Base-by-base conservation (phyloP, 2,329 filamentous ascomycete species). In the Cryphonectria radicalis region DNA sequence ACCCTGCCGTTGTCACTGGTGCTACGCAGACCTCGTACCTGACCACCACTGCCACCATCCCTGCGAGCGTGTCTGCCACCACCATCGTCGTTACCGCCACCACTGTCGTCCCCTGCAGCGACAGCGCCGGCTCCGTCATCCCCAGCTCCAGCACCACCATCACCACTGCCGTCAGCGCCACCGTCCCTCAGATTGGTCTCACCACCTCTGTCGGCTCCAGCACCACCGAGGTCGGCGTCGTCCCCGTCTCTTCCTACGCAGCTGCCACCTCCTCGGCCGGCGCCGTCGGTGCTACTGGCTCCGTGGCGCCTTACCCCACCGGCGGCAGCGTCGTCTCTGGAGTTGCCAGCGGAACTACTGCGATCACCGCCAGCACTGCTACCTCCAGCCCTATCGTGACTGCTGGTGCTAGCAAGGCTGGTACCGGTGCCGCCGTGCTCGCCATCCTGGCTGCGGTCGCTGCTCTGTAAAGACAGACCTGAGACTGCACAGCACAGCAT, bases 1-100 rank as follows among this genome's bases (percentile, higher is more conserved):
- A 98, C 88, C 94, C 95, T n/a, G 93, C 87, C 74, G 93, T 98
- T 77, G 89, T 93, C 78, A 97, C 92, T 66, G 90, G 88, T 74
- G 90, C 93, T 76, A 85, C 86, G 55, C 84, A 89, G 79, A 89
- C 89, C 76, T 86, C 86, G 69, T 87, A 91, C 81, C 85, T 89
- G 78, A 87, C 88, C 43, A 83, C 85, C 72, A 84, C 84, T 19
- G 80, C 84, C 63, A 80, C 80, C 22, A 83, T 84, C 35, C 77
- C 82, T 64, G 80, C 82, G 1, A 65, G 63, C 6, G 80, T 81
- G 28, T 77, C 79, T 68, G 78, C 79, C 65, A 88, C 88, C 70
- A 86, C 85, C 71, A 81, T 88, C 77, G 77, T 79, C 60, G 80
- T 87, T 70, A 79, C 80, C 68, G 83, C 84, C 76, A 89, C 87